Percentiles rank a stretch among this genome's conserved stretches.
Evolutionary conservation across 176 grass and related monocot genomes (phyloP).

Genomic region (Paspalum vaginatum): DNA sequence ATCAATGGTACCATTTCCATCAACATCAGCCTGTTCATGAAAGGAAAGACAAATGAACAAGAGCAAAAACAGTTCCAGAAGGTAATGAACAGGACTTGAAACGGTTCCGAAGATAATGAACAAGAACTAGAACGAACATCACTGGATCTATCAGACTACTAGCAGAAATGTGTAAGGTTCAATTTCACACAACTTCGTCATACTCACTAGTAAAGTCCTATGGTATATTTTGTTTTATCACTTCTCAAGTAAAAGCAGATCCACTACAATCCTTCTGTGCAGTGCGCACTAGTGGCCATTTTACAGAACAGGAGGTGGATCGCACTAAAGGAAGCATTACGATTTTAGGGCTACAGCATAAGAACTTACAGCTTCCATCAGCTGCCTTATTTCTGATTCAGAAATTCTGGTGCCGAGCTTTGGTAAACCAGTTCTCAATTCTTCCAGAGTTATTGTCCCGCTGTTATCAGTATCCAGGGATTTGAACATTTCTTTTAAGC

Average conservation of each 20-base stretch:
- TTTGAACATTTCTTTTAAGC: slow-evolving; percentile 93
- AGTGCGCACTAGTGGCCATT: neutral
- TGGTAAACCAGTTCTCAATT: slow-evolving; percentile 86
- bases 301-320: neutral
- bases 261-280: neutral
- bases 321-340: neutral
- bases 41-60: neutral
- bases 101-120: neutral
- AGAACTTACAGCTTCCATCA: slow-evolving; percentile 84
- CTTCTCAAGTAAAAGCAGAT: neutral
- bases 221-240: neutral
- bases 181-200: neutral
- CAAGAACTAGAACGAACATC: slow-evolving; percentile 28
- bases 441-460: slow-evolving; percentile 85
- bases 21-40: slow-evolving; percentile 86
- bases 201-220: slow-evolving; percentile 1
- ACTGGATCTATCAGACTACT: slow-evolving; percentile 2
- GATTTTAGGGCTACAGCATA: slow-evolving; percentile 24
- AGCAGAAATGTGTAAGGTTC: neutral
- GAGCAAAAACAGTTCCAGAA: neutral
- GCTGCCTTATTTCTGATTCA: slow-evolving; percentile 77
- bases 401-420: slow-evolving; percentile 93
- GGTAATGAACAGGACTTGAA: too few relatives aligned
- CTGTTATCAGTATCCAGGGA: slow-evolving; percentile 94
- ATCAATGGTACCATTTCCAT: slow-evolving; percentile 94